Percentiles rank a stretch among this genome's conserved stretches.
phyloP scores from a whole-genome alignment of 2,329 filamentous ascomycete species.

The Talaromyces atroroseus region DNA sequence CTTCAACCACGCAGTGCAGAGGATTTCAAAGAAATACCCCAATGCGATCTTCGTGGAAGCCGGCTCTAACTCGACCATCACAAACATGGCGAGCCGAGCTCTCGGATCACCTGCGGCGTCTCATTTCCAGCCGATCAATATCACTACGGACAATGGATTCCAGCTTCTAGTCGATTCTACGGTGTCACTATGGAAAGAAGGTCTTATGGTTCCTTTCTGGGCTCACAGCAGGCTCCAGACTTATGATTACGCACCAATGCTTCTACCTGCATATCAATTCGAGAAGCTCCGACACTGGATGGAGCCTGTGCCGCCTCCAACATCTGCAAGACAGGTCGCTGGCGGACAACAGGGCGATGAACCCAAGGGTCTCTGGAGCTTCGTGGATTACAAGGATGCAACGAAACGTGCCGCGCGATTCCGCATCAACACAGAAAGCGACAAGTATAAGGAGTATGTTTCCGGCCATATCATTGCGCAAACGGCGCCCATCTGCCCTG shows the following conservation, averaged over 20 bases:
- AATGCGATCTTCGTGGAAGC: slow-evolving; percentile 38
- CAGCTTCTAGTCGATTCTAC: slow-evolving; percentile 11
- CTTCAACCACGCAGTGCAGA: slow-evolving; percentile 40
- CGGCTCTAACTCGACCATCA: slow-evolving; percentile 35
- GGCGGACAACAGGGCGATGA: background rate
- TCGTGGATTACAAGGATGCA: slow-evolving; percentile 19
- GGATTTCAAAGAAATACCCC: slow-evolving; percentile 29
- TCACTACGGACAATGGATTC: slow-evolving; percentile 5
- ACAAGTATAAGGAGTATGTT: slow-evolving; percentile 32
- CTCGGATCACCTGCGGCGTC: slow-evolving; percentile 13
- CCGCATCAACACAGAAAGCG: slow-evolving; percentile 36
- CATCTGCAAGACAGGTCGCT: background rate
- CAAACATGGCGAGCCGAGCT: slow-evolving; percentile 28
- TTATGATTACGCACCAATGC: slow-evolving; percentile 16
- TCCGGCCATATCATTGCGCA: slow-evolving; percentile 36
- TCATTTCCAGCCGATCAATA: slow-evolving; percentile 14
- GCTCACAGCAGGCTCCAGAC: slow-evolving; percentile 21
- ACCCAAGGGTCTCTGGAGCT: slow-evolving; percentile 22
- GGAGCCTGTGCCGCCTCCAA: slow-evolving; percentile 12
- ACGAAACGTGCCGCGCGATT: slow-evolving; percentile 25
- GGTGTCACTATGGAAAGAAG: slow-evolving; percentile 24
- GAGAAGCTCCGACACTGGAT: slow-evolving; percentile 30
- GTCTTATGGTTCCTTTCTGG: slow-evolving; percentile 25
- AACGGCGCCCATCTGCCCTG: slow-evolving; percentile 37
- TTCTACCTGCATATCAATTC: slow-evolving; percentile 35